Conservation (phyloP, 176 grass and related monocot species). For the Triticum monococcum region DNA sequence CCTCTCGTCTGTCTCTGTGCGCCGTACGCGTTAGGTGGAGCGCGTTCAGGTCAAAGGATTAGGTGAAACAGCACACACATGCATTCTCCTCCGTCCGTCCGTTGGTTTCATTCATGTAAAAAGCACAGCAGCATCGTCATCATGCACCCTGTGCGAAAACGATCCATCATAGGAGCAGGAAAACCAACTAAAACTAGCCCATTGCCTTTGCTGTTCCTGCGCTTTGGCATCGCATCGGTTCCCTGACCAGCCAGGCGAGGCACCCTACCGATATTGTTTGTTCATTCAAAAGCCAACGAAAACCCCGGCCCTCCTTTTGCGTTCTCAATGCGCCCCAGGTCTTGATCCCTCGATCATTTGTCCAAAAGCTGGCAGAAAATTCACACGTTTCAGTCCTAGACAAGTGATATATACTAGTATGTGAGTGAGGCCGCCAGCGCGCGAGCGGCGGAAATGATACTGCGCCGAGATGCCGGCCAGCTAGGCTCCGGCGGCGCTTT, state of each 20-base stretch:
- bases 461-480: conserved; percentile 22
- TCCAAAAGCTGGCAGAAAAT: neutral
- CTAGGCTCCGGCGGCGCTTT: conserved; percentile 37
- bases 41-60: neutral
- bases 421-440: neutral
- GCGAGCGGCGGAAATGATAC: neutral
- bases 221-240: conserved; percentile 43
- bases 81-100: neutral
- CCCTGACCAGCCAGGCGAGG: neutral
- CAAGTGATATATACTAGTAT: neutral
- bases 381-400: neutral
- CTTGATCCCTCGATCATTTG: neutral
- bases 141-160: neutral
- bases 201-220: conserved; percentile 7
- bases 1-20: neutral
- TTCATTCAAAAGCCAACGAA: neutral
- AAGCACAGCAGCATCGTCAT: neutral
- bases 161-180: neutral
- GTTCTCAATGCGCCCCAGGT: neutral
- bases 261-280: neutral
- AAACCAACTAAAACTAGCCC: neutral
- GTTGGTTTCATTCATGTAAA: neutral
- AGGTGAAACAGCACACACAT: neutral
- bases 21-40: neutral
- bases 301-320: neutral